Evolutionary conservation across 768 basidiomycete species (phyloP).

Genomic region (Polyporus arcularius): DNA sequence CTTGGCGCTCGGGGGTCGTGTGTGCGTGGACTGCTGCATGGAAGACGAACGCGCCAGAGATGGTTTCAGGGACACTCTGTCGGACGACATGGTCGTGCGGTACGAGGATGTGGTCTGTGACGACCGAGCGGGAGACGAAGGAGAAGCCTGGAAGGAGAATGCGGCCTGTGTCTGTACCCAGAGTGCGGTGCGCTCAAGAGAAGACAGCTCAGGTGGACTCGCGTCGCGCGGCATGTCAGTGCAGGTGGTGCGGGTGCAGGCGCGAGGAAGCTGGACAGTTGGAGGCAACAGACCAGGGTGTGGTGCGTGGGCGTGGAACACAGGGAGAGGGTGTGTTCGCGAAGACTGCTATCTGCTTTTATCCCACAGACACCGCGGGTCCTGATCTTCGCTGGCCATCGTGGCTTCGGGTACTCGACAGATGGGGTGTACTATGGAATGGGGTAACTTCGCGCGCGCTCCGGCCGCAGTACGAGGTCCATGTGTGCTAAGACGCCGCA

Average conservation of each 20-base stretch:
- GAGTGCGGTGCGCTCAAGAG: conserved; percentile 22
- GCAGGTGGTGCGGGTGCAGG: not conserved
- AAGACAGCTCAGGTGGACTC: conserved; percentile 14
- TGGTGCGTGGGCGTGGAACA: not conserved
- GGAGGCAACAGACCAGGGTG: not conserved
- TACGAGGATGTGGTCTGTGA: conserved; percentile 19
- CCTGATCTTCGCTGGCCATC: not conserved
- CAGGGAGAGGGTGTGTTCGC: conserved; percentile 5
- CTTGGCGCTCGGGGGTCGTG: conserved; percentile 6
- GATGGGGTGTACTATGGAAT: not conserved
- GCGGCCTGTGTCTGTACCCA: conserved; percentile 27
- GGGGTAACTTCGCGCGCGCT: conserved; percentile 19
- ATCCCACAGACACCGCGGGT: not conserved
- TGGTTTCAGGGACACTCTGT: conserved; percentile 16
- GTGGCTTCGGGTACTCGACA: no score
- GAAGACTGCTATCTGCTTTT: conserved; percentile 3
- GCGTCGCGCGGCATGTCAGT: conserved; percentile 12
- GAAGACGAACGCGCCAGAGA: conserved; percentile 9
- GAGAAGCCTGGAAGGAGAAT: conserved; percentile 16
- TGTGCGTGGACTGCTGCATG: not conserved
- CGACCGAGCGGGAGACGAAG: conserved; percentile 8
- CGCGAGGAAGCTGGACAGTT: not conserved
- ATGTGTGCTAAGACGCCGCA: conserved; percentile 5
- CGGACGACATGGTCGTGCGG: conserved; percentile 27
- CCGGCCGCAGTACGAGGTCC: not conserved